Conservation (phyloP, 306 rosid genomes). For the Glycine latifolia region DNA sequence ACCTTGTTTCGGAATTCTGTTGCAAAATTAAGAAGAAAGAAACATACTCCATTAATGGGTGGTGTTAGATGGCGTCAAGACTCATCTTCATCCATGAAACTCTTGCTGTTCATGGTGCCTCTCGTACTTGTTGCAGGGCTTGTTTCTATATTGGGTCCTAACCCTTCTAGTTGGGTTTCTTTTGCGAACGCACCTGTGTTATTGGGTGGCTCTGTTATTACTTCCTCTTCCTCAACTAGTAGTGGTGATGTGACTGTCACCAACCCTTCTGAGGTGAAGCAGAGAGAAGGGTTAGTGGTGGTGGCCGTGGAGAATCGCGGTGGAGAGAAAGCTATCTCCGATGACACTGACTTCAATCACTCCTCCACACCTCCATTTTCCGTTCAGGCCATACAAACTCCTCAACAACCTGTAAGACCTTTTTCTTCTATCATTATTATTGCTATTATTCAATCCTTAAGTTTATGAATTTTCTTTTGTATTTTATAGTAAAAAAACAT, state of each 20-base stretch:
- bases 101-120: conserved; percentile 62
- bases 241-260: not conserved
- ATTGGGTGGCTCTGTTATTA: conserved; percentile 32
- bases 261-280: conserved; percentile 18
- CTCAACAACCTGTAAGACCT: conserved; percentile 55
- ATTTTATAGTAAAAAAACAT: not conserved
- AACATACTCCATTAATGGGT: conserved; percentile 33
- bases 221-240: conserved; percentile 18
- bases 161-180: conserved; percentile 49
- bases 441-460: not conserved
- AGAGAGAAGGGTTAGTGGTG: conserved; percentile 45
- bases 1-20: not conserved
- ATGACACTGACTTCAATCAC: conserved; percentile 55
- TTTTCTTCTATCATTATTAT: not conserved
- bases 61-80: conserved; percentile 25
- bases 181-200: conserved; percentile 28
- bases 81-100: conserved; percentile 51
- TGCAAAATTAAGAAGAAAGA: not conserved
- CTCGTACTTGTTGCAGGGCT: conserved; percentile 63
- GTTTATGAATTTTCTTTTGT: not conserved
- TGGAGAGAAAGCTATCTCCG: conserved; percentile 56
- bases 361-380: conserved; percentile 65
- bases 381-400: conserved; percentile 44
- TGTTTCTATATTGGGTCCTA: conserved; percentile 64
- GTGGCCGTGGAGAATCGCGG: conserved; percentile 42